These are phyloP conservation scores for Holtermannia corniformis DNA, from an alignment of 768 basidiomycete species.

Conservation along the genomic window DNA sequence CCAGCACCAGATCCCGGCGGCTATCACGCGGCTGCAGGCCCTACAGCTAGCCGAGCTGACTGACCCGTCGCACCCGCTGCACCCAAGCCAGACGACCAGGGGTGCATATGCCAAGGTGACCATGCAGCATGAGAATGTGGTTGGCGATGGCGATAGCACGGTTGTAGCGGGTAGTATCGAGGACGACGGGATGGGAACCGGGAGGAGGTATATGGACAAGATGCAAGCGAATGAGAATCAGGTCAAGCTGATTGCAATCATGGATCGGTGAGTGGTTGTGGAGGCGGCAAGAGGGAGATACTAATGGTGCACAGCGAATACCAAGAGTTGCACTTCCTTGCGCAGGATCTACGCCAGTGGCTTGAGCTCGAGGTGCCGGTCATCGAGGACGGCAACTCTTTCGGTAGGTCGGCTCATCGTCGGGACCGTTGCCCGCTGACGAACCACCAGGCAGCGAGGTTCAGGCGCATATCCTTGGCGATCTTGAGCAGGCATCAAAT, in stretches of 20 bases:
- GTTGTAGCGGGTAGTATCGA: not conserved
- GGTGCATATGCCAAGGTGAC: slow-evolving; percentile 7
- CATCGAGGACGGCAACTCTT: slow-evolving; percentile 34
- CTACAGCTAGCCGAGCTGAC: slow-evolving; percentile 12
- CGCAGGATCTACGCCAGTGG: slow-evolving; percentile 26
- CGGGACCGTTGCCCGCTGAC: not conserved
- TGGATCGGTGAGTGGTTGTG: slow-evolving; percentile 16
- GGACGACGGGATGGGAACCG: not conserved
- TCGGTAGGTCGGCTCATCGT: slow-evolving; percentile 7
- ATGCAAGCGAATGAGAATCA: slow-evolving; percentile 5
- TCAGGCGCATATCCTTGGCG: slow-evolving; percentile 18
- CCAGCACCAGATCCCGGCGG: slow-evolving; percentile 17
- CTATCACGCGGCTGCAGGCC: slow-evolving; percentile 17
- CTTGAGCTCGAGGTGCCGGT: slow-evolving; percentile 30
- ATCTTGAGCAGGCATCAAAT: slow-evolving; percentile 12
- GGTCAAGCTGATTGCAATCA: slow-evolving; percentile 6
- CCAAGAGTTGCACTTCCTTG: slow-evolving; percentile 18
- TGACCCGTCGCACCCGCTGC: slow-evolving; percentile 18
- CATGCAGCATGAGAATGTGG: slow-evolving; percentile 9
- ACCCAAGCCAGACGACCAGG: slow-evolving; percentile 1
- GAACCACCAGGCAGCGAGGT: slow-evolving; percentile 26
- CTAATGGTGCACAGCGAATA: slow-evolving; percentile 15
- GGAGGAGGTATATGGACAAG: slow-evolving; percentile 3
- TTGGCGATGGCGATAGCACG: not conserved
- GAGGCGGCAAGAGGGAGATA: not conserved